These are phyloP conservation scores for Ascochyta lentis DNA, from an alignment of 2,329 filamentous ascomycete species.

Conservation along the genomic window DNA sequence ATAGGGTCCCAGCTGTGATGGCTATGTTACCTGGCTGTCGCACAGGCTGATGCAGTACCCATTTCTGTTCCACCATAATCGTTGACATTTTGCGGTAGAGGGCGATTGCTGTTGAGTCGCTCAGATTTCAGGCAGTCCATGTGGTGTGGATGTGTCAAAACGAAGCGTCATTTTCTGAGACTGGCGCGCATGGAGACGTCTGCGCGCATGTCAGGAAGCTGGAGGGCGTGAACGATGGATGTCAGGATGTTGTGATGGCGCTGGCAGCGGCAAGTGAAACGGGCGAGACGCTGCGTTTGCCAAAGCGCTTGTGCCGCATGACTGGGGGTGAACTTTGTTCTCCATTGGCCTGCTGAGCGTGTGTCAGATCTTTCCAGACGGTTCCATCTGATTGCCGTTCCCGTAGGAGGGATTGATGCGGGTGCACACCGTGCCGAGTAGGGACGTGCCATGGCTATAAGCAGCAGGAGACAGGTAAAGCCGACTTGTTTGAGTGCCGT, in stretches of 20 bases:
- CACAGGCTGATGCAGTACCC: too few relatives aligned
- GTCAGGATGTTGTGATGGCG: background rate
- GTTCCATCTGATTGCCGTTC: background rate
- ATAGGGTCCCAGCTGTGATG: too few relatives aligned
- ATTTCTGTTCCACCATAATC: too few relatives aligned
- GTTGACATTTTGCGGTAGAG: too few relatives aligned
- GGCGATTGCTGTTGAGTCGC: too few relatives aligned
- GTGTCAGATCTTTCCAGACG: conserved; percentile 3
- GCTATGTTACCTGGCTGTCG: too few relatives aligned
- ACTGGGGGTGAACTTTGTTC: background rate
- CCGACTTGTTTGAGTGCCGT: too few relatives aligned
- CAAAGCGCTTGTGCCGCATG: background rate
- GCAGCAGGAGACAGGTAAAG: too few relatives aligned
- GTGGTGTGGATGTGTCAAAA: background rate
- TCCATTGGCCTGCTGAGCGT: background rate
- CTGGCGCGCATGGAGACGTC: background rate
- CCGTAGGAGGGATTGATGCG: too few relatives aligned
- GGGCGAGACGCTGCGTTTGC: conserved; percentile 12
- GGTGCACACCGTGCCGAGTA: too few relatives aligned
- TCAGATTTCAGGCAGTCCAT: background rate
- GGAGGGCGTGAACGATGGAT: background rate
- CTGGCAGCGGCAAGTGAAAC: conserved; percentile 16
- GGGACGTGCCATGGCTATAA: too few relatives aligned
- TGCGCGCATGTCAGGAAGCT: background rate
- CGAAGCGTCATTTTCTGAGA: conserved; percentile 2